phyloP scores from a whole-genome alignment of 805 yeast genomes.

The Komagataella pseudopastoris region DNA sequence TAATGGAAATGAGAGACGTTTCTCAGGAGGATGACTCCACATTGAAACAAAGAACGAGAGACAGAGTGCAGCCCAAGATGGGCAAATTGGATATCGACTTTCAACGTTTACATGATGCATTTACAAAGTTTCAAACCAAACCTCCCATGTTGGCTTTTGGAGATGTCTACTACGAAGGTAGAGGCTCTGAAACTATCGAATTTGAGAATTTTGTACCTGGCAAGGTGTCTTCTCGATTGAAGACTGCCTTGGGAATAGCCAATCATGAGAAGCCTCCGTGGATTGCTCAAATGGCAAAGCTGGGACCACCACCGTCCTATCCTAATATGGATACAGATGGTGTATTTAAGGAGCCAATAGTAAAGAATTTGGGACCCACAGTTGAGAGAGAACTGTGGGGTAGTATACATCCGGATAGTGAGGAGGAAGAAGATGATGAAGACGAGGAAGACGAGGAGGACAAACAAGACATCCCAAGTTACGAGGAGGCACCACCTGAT shows the following conservation, averaged over 20 bases:
- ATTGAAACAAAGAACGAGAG: slow-evolving; percentile 64
- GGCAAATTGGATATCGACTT: slow-evolving; percentile 81
- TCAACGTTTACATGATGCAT: slow-evolving; percentile 70
- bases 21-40: slow-evolving; percentile 36
- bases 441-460: slow-evolving; percentile 12
- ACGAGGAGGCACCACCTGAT: neutral
- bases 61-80: slow-evolving; percentile 80
- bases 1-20: slow-evolving; percentile 70
- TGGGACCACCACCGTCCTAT: slow-evolving; percentile 81
- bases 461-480: neutral
- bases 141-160: slow-evolving; percentile 64
- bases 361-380: slow-evolving; percentile 10
- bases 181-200: slow-evolving; percentile 32
- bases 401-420: slow-evolving; percentile 17
- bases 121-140: slow-evolving; percentile 66
- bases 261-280: slow-evolving; percentile 62
- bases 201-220: slow-evolving; percentile 49
- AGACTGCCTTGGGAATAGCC: slow-evolving; percentile 56
- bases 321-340: slow-evolving; percentile 40
- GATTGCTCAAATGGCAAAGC: slow-evolving; percentile 50
- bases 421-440: slow-evolving; percentile 18
- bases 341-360: neutral
- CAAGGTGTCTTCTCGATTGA: slow-evolving; percentile 40
- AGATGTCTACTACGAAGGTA: slow-evolving; percentile 68
- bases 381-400: slow-evolving; percentile 18